Conservation (phyloP, 2,329 filamentous ascomycete species). For the Shiraia bambusicola region DNA sequence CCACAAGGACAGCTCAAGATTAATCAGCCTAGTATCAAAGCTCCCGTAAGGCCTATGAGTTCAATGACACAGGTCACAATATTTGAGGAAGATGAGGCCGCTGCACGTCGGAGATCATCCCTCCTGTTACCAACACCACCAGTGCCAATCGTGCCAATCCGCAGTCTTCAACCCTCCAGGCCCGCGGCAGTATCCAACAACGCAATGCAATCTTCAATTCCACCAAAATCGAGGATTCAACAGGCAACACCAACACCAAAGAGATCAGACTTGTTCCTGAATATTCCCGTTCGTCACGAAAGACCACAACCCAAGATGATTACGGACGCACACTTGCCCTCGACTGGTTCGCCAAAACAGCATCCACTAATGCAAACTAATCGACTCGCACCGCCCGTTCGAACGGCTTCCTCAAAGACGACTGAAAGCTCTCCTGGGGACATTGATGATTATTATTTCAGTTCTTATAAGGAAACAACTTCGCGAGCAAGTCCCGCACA, state of each 20-base stretch:
- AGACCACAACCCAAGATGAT: conserved; percentile 24
- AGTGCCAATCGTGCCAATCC: conserved; percentile 38
- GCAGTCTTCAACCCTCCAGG: conserved; percentile 35
- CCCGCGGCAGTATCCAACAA: conserved; percentile 12
- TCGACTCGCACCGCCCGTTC: conserved; percentile 18
- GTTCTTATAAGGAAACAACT: conserved; percentile 15
- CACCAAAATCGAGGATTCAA: conserved; percentile 1
- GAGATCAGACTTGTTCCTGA: conserved; percentile 34
- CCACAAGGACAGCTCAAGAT: conserved; percentile 8
- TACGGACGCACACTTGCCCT: conserved; percentile 4
- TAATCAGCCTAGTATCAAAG: conserved; percentile 8
- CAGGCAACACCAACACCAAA: conserved; percentile 6
- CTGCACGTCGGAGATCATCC: conserved; percentile 28
- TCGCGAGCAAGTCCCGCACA: conserved; percentile 17
- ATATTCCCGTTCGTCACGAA: conserved; percentile 36
- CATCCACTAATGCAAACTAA: conserved; percentile 6
- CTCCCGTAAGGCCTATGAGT: conserved; percentile 30
- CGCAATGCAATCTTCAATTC: neutral
- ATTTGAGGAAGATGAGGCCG: conserved; percentile 41
- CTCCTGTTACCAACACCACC: conserved; percentile 35
- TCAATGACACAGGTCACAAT: conserved; percentile 39
- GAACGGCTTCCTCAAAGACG: conserved; percentile 17
- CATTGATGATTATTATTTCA: conserved; percentile 44
- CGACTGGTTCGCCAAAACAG: conserved; percentile 13
- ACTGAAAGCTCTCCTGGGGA: conserved; percentile 32